Conservation (phyloP, 306 rosid species). For the Acacia melanoxylon region DNA sequence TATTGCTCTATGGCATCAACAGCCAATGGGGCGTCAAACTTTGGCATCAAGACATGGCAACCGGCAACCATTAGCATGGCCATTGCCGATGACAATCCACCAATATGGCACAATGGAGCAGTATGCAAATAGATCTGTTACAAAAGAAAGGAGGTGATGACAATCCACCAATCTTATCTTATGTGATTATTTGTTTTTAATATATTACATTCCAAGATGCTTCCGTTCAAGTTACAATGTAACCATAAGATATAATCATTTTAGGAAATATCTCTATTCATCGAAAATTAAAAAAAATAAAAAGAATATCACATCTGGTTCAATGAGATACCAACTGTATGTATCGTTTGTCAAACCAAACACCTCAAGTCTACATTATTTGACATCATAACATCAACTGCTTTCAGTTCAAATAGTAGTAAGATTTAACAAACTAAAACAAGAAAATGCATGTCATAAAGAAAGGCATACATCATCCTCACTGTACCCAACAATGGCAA, state of each 20-base stretch:
- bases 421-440: slow-evolving; percentile 3
- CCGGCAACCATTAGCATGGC: slow-evolving; percentile 83
- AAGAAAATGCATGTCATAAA: slow-evolving; percentile 20
- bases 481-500: slow-evolving; percentile 70
- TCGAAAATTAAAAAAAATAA: background rate
- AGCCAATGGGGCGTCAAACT: slow-evolving; percentile 66
- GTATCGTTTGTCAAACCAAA: background rate
- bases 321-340: background rate
- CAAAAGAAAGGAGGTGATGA: background rate
- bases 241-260: background rate
- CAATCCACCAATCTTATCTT: too few relatives aligned
- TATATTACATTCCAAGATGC: background rate
- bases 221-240: background rate
- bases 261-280: too few relatives aligned
- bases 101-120: slow-evolving; percentile 90
- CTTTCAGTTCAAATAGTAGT: slow-evolving; percentile 25
- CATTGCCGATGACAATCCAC: slow-evolving; percentile 89
- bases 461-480: slow-evolving; percentile 78
- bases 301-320: background rate
- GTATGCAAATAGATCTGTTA: slow-evolving; percentile 82
- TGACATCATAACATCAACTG: background rate
- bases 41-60: slow-evolving; percentile 77
- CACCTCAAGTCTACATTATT: background rate
- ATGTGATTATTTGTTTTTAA: background rate
- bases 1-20: slow-evolving; percentile 51